Evolutionary conservation across 2,329 filamentous ascomycete species (phyloP).

Genomic region (Aureobasidium vineae): DNA sequence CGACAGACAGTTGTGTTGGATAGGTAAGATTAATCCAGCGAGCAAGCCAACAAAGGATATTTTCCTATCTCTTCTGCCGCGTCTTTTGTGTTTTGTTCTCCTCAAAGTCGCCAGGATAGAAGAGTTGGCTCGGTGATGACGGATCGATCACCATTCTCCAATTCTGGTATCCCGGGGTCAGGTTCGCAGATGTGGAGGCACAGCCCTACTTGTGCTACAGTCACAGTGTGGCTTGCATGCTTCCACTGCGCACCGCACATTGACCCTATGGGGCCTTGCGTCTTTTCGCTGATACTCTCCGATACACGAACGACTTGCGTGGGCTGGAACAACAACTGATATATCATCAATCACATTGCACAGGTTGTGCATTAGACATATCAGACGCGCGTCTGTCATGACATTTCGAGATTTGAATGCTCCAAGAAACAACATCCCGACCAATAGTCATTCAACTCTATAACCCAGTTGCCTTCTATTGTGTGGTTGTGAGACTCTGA

Average conservation of each 20-base stretch:
- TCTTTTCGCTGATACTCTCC: not conserved
- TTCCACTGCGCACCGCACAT: not conserved
- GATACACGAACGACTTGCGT: not conserved
- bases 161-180: not conserved
- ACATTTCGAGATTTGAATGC: not conserved
- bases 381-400: not conserved
- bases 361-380: not conserved
- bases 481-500: not conserved
- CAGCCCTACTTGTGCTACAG: not conserved
- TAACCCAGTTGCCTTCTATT: not conserved
- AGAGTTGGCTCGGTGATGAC: conserved; percentile 1
- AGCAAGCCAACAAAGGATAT: not conserved
- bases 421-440: not conserved
- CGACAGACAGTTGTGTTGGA: not conserved
- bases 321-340: not conserved
- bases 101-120: not conserved
- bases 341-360: not conserved
- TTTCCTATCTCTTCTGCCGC: not conserved
- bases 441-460: not conserved
- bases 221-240: not conserved
- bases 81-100: not conserved
- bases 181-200: not conserved
- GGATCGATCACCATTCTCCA: conserved; percentile 7
- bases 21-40: not conserved
- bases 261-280: not conserved